These are phyloP conservation scores for Guillardia theta DNA, from an alignment of 78 protist genomes.

Conservation along the genomic window DNA sequence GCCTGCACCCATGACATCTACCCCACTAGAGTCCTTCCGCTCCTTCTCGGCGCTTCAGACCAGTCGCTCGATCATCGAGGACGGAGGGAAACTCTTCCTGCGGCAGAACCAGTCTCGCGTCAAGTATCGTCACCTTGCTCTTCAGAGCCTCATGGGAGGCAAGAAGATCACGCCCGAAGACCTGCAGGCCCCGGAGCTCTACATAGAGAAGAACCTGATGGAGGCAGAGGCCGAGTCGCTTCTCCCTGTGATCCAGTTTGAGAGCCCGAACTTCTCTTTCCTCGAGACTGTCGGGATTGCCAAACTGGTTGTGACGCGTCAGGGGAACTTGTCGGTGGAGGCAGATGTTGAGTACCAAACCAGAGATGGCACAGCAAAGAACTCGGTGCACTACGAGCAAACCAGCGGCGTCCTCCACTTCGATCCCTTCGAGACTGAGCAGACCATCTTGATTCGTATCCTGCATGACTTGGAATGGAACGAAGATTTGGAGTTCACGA, in stretches of 20 bases:
- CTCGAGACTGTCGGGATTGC: not conserved
- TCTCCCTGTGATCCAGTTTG: not conserved
- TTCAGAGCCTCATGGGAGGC: no score
- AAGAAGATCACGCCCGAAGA: not conserved
- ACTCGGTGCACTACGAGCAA: not conserved
- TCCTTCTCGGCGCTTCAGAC: no score
- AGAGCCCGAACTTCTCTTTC: not conserved
- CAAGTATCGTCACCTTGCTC: no score
- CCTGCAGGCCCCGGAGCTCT: not conserved
- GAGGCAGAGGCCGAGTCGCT: not conserved
- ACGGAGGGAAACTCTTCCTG: no score
- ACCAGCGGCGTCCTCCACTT: not conserved
- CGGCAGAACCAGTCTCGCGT: no score
- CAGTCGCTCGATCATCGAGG: no score
- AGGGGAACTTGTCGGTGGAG: not conserved
- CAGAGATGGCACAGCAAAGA: not conserved
- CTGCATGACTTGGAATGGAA: not conserved
- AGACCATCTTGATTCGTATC: not conserved
- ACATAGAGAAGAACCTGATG: not conserved
- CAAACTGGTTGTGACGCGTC: not conserved
- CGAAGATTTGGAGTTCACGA: not conserved
- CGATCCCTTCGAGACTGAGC: not conserved
- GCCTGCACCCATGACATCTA: no score
- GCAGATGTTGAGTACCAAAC: not conserved
- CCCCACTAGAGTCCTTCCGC: no score